Evolutionary conservation across 129 eudicot genomes (phyloP).

Genomic region (Arctium minus): DNA sequence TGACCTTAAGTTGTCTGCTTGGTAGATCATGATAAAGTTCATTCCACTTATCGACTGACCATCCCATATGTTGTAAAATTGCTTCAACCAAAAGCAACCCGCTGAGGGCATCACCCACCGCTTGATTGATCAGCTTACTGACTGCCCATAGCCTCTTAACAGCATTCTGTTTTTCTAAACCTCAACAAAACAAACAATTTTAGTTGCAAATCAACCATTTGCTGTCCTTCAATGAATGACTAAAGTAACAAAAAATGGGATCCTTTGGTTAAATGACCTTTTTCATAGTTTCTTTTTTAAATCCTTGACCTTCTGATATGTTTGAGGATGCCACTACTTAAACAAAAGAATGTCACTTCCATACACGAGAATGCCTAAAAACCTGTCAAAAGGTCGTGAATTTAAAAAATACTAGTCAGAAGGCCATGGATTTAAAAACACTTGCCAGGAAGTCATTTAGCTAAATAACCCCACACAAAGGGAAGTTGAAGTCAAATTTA

Average conservation of each 20-base stretch:
- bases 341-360: neutral
- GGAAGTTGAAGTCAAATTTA: neutral
- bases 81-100: constrained; percentile 85
- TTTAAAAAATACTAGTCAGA: neutral
- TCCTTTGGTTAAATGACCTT: neutral
- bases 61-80: constrained; percentile 67
- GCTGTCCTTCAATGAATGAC: neutral
- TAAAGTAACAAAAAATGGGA: neutral
- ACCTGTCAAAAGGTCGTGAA: neutral
- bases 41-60: constrained; percentile 74
- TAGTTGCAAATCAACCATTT: constrained; percentile 3
- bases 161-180: constrained; percentile 67
- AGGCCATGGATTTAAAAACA: neutral
- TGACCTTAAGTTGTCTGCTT: constrained; percentile 90
- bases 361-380: neutral
- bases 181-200: constrained; percentile 29
- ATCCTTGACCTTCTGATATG: neutral
- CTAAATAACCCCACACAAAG: neutral
- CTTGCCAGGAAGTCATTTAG: neutral
- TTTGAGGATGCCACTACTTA: neutral
- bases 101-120: constrained; percentile 84
- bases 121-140: constrained; percentile 73
- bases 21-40: constrained; percentile 74
- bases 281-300: neutral
- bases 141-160: constrained; percentile 72